Base-by-base conservation (phyloP, 306 rosid species). In the Castanospermum australe region DNA sequence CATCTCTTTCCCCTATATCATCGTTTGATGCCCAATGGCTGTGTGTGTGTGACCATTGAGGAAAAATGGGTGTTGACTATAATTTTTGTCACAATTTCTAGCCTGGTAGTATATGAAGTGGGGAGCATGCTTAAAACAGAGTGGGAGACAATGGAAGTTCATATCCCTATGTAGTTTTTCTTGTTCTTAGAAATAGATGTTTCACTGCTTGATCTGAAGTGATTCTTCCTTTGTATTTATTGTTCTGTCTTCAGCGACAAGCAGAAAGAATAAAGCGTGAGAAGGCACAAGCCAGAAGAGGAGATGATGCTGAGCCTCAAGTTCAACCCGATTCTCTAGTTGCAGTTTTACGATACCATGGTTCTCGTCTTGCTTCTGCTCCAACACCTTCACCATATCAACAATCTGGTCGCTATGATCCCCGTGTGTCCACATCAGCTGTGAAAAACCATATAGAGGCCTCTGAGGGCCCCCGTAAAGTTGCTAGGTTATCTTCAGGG, bases 281-380 rank as follows among this genome's bases (percentile, higher is more conserved):
- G 28, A 96, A 96, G 88, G 86, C 81, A 65, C 96, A 90, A 77
- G 56, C 78, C 2, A 87, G 87, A 79, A 89, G 98, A 82, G 97
- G 98, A 69, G 98, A 96, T 84, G 98, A 96, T 54, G 86, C 67
- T 1, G 85, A 57, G 63, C 98, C 99, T 74, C 89, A 85, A 80
- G 76, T 59, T 78, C 92, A 84, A 83, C 99, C 98, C 1, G 93
- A 89, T 60, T 83, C 94, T 63, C 73, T 93, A 38, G 98, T 93
- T 80, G 83, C 98, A 33, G 88, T 96, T 78, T 79, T 92, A 73
- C 87, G 86, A 61, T 96, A 83, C 81, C 94, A 66, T 69, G 96
- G 97, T 73, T 96, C 99, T 83, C 98, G 99, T 76, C 98, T 96
- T 83, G 97, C 98, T 87, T 89, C 98, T 25, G 96, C 92, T 79